Conservation (phyloP, 495 filamentous ascomycete genomes). For the Aspergillus diversus region DNA sequence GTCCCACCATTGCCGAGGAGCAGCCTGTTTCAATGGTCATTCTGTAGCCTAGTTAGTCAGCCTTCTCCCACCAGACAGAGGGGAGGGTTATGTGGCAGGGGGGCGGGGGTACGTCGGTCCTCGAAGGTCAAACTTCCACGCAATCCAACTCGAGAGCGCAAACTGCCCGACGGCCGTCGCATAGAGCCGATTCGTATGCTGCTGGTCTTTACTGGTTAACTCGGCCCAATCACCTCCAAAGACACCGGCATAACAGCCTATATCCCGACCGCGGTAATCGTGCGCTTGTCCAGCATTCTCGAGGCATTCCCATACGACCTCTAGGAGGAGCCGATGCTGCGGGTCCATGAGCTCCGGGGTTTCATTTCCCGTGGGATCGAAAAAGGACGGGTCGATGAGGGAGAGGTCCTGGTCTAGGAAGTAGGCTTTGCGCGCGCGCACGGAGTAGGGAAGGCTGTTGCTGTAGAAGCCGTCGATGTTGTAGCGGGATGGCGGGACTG, state of each 20-base stretch:
- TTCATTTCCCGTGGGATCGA: neutral
- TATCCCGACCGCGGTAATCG: conserved; percentile 2
- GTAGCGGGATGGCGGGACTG: conserved; percentile 37
- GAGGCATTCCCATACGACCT: conserved; percentile 30
- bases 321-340: conserved; percentile 34
- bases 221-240: conserved; percentile 40
- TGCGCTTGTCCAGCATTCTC: conserved; percentile 20
- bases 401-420: conserved; percentile 46
- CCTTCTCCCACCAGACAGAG: no score
- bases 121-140: conserved; percentile 34
- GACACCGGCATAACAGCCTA: conserved; percentile 49
- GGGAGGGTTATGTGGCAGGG: no score
- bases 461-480: conserved; percentile 34
- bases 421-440: conserved; percentile 48
- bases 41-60: no score
- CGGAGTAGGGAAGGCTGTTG: neutral
- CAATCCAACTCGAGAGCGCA: conserved; percentile 39
- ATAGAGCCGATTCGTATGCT: neutral
- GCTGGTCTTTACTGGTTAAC: conserved; percentile 19
- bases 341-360: conserved; percentile 20
- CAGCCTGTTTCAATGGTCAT: conserved; percentile 39
- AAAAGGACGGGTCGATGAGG: conserved; percentile 33
- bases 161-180: no score
- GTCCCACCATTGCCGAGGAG: conserved; percentile 30
- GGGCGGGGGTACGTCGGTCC: no score